These are phyloP conservation scores for Candida patagonica DNA, from an alignment of 805 yeast species.

Conservation along the genomic window DNA sequence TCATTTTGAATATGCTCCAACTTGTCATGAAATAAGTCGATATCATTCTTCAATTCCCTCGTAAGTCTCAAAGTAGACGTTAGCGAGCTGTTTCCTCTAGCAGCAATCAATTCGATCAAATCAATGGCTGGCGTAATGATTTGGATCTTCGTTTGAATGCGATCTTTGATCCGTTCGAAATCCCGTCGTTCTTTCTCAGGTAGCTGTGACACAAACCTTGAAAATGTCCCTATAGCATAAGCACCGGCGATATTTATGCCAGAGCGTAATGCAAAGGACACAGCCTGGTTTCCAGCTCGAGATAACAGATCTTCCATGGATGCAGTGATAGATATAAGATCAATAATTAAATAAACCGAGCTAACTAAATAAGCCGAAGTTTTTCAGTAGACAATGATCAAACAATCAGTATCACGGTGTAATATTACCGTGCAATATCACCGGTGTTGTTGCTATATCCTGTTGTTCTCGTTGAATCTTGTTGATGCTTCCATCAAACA, in stretches of 20 bases:
- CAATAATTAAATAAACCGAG: too few relatives aligned
- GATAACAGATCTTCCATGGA: conserved; percentile 10
- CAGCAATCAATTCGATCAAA: conserved; percentile 43
- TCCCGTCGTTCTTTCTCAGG: conserved; percentile 44
- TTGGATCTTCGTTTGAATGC: conserved; percentile 47
- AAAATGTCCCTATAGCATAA: conserved; percentile 59
- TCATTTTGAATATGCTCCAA: conserved; percentile 30
- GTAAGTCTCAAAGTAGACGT: conserved; percentile 47
- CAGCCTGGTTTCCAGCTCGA: conserved; percentile 57
- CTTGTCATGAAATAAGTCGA: conserved; percentile 46
- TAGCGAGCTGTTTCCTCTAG: conserved; percentile 28
- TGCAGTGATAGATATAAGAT: too few relatives aligned
- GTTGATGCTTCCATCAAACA: too few relatives aligned
- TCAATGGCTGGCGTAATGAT: conserved; percentile 62
- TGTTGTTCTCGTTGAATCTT: too few relatives aligned
- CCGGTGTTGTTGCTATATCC: too few relatives aligned
- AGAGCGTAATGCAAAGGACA: conserved; percentile 69
- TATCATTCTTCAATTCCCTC: conserved; percentile 44
- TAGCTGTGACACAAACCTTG: conserved; percentile 38
- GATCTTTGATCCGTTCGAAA: conserved; percentile 35
- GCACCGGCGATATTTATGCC: conserved; percentile 69
- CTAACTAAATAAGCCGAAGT: too few relatives aligned
- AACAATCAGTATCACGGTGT: too few relatives aligned
- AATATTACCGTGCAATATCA: too few relatives aligned
- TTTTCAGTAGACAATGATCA: too few relatives aligned